These are phyloP conservation scores for Beauveria asiatica DNA, from an alignment of 2,329 filamentous ascomycete species.

Conservation along the genomic window DNA sequence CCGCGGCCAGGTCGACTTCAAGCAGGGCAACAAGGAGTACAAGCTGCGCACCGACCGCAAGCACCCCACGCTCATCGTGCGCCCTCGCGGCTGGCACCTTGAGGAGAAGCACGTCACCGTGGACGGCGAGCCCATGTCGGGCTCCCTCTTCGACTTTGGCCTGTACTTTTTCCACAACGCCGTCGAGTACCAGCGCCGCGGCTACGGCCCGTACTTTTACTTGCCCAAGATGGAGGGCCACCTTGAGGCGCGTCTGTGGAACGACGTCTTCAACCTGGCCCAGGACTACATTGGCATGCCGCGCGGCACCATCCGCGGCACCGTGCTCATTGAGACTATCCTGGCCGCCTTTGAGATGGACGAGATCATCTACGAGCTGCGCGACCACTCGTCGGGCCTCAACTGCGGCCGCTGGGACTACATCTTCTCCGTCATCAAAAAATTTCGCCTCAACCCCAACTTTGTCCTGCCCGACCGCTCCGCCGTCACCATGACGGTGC, in stretches of 20 bases:
- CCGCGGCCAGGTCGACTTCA: conserved; percentile 90
- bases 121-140: conserved; percentile 90
- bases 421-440: conserved; percentile 99
- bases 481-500: conserved; percentile 91
- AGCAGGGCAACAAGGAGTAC: conserved; percentile 90
- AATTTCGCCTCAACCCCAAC: conserved; percentile 89
- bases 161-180: conserved; percentile 99
- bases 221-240: conserved; percentile 97
- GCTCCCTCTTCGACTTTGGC: conserved; percentile 90
- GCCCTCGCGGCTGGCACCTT: conserved; percentile 93
- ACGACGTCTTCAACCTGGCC: conserved; percentile 91
- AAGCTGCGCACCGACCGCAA: conserved; percentile 87
- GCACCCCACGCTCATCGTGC: conserved; percentile 83
- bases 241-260: conserved; percentile 94
- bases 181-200: conserved; percentile 72
- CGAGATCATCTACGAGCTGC: conserved; percentile 98
- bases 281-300: conserved; percentile 89
- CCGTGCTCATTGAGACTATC: conserved; percentile 96
- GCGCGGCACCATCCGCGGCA: conserved; percentile 86
- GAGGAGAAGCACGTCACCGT: conserved; percentile 98
- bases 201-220: conserved; percentile 93
- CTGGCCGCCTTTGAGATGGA: conserved; percentile 99
- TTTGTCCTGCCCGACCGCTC: conserved; percentile 91
- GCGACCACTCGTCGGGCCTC: conserved; percentile 89
- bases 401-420: conserved; percentile 99